phyloP scores from a whole-genome alignment of 805 yeast species.

The Wickerhamiella sorbophila region DNA sequence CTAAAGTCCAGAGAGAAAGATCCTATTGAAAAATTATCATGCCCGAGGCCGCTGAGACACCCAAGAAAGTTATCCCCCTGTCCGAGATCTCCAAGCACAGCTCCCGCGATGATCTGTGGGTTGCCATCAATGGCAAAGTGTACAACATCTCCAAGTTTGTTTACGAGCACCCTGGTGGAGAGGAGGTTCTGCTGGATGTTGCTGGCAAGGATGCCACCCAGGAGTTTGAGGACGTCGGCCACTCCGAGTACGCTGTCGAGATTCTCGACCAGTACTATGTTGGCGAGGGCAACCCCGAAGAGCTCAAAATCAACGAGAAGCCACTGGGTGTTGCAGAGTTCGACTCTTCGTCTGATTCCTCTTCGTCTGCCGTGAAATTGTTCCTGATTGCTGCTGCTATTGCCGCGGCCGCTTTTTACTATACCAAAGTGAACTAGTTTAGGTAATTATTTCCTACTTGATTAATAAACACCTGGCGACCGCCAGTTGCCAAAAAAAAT shows the following conservation, averaged over 20 bases:
- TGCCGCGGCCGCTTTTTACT: constrained; percentile 25
- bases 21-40: not conserved
- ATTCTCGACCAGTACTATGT: constrained; percentile 51
- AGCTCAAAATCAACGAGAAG: constrained; percentile 18
- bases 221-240: constrained; percentile 79
- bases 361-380: constrained; percentile 16
- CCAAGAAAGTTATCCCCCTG: constrained; percentile 20
- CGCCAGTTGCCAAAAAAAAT: too few relatives aligned
- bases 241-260: constrained; percentile 89
- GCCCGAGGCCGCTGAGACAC: constrained; percentile 3
- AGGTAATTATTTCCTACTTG: too few relatives aligned
- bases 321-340: constrained; percentile 13
- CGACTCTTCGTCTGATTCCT: constrained; percentile 12
- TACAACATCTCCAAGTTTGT: constrained; percentile 46
- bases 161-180: constrained; percentile 70
- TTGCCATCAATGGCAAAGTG: constrained; percentile 54
- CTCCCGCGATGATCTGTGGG: constrained; percentile 52
- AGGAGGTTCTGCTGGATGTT: constrained; percentile 60
- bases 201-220: constrained; percentile 71
- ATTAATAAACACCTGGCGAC: too few relatives aligned
- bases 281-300: constrained; percentile 58
- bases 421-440: constrained; percentile 17
- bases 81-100: constrained; percentile 32
- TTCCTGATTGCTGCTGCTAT: constrained; percentile 22
- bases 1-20: not conserved